Evolutionary conservation across 202 grass and related monocot genomes (phyloP).

Genomic region (Eragrostis tef): DNA sequence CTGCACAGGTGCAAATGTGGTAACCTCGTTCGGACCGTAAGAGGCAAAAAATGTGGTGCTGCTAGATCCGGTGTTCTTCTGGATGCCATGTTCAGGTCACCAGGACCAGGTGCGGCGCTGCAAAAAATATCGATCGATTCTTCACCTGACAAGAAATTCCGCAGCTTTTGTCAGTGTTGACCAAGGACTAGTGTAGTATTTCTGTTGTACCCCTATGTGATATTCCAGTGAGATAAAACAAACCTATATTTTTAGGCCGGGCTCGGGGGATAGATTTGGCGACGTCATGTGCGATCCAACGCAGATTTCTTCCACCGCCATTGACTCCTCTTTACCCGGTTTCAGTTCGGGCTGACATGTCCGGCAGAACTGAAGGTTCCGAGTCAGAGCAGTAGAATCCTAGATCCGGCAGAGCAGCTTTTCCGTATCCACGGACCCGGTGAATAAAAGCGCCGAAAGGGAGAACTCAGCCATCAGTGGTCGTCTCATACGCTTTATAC

Average conservation of each 20-base stretch:
- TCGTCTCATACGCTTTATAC: too few species aligned
- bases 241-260: neutral
- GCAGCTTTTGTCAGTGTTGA: too few species aligned
- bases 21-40: neutral
- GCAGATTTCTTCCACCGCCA: neutral
- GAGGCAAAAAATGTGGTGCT: neutral
- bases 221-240: too few species aligned
- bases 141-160: neutral
- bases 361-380: neutral
- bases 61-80: neutral
- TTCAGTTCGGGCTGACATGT: neutral
- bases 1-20: neutral
- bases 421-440: neutral
- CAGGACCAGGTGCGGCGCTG: neutral
- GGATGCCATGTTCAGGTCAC: too few species aligned
- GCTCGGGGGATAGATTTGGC: neutral
- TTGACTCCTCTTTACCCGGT: neutral
- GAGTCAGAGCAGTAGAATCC: neutral
- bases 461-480: neutral
- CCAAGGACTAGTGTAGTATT: too few species aligned
- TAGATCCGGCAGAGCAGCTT: neutral
- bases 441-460: constrained; percentile 42
- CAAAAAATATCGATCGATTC: neutral
- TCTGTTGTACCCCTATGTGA: too few species aligned
- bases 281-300: neutral